Evolutionary conservation across 2,329 filamentous ascomycete species (phyloP), one percentile per base, ranked within the genome.

Genomic region (Aspergillus sp.): DNA sequence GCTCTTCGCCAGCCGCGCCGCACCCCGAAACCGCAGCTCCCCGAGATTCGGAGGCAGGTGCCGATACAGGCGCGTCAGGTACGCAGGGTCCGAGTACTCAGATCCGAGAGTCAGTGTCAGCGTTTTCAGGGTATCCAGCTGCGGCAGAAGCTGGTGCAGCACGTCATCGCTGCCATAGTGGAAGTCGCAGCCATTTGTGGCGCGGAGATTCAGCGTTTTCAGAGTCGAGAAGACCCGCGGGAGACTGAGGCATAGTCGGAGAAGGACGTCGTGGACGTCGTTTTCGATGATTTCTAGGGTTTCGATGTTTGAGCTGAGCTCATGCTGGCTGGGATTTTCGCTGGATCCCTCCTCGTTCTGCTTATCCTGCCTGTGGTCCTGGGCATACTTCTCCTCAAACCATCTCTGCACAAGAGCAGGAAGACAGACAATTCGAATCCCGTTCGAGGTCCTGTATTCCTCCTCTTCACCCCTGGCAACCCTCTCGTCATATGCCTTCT

Each of bases 271-370:
- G 1, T 50, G 39, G 1, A 47, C 43, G 14, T 52, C 48, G 20
- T 51, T 50, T 20, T 51, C 45, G n/a, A 44, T 32, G 15, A 53
- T 53, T 15, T 53, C 50, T 10, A 53, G 22, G 4, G 32, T 47
- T 22, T 22, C 19, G 19, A 22, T 5, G 6, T 22, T 22, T n/a
- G n/a, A n/a, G n/a, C n/a, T n/a, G n/a, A n/a, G 5, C 27, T 16
- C n/a, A 51, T 16, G 14, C 40, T 40, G 24, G 36, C 30, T 3
- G 26, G 15, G 7, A 22, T 22, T 22, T 22, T 5, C 10, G 19
- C 5, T 10, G 10, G 5, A 6, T 22, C 6, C 19, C 5, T 5
- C 19, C 19, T 22, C 19, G 10, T 5, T 22, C 19, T 22, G 19
- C n/a, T n/a, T n/a, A 5, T 10, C 19, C 10, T 22, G 19, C 10